These are phyloP conservation scores for Camillea tinctor DNA, from an alignment of 2,329 filamentous ascomycete genomes.

Conservation along the genomic window DNA sequence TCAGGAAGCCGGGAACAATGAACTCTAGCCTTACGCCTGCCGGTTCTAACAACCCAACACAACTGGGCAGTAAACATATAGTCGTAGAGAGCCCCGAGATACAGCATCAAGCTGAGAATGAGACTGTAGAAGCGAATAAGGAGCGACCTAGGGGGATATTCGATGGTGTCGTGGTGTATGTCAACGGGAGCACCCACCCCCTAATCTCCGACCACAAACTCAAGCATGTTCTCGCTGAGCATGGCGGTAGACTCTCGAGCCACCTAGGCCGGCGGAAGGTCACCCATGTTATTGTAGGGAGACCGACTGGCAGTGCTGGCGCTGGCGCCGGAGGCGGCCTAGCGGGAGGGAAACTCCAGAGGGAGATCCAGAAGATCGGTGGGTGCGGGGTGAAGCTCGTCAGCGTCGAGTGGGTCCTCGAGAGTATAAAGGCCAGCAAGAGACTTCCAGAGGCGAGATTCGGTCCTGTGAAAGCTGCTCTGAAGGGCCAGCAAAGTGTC, in stretches of 20 bases:
- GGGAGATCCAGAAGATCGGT: conserved; percentile 67
- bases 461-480: conserved; percentile 59
- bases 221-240: conserved; percentile 70
- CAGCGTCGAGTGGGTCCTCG: conserved; percentile 79
- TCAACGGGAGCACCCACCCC: conserved; percentile 85
- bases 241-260: conserved; percentile 72
- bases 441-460: conserved; percentile 75
- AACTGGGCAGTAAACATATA: conserved; percentile 1
- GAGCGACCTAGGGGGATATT: conserved; percentile 56
- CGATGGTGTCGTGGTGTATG: conserved; percentile 69
- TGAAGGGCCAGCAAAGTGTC: conserved; percentile 64
- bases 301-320: conserved; percentile 44
- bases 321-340: conserved; percentile 70
- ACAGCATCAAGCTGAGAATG: conserved; percentile 35
- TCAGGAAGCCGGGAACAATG: conserved; percentile 48
- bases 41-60: neutral
- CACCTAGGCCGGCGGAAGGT: conserved; percentile 70
- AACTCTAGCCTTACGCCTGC: conserved; percentile 18
- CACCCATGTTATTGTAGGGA: conserved; percentile 82
- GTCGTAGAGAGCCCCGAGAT: conserved; percentile 28
- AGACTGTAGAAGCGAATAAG: conserved; percentile 44
- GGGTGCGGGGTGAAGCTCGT: conserved; percentile 77
- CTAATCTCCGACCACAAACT: conserved; percentile 81
- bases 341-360: conserved; percentile 75
- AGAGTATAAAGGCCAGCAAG: conserved; percentile 74